These are phyloP conservation scores for Nemania serpens DNA, from an alignment of 2,329 filamentous ascomycete species.

Conservation along the genomic window DNA sequence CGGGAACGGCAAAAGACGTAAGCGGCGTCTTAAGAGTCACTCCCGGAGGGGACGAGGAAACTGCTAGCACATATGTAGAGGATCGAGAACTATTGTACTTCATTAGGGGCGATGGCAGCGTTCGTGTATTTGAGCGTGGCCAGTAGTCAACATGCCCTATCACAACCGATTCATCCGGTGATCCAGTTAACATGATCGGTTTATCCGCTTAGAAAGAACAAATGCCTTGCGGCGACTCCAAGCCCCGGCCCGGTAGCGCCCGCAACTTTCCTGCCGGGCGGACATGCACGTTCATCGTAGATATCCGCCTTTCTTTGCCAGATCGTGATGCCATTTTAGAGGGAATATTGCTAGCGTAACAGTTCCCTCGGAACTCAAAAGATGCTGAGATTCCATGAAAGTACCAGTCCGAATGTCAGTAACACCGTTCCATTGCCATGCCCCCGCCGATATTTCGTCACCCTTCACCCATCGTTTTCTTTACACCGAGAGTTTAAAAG, in stretches of 20 bases:
- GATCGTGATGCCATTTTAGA: constrained; percentile 41
- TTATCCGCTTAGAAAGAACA: constrained; percentile 1
- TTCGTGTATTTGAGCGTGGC: constrained; percentile 84
- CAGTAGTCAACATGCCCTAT: constrained; percentile 47
- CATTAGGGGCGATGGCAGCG: constrained; percentile 76
- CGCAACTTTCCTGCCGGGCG: constrained; percentile 3
- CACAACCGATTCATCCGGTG: constrained; percentile 13
- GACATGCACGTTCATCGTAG: constrained; percentile 27
- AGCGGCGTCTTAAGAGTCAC: constrained; percentile 85
- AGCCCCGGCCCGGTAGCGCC: neutral
- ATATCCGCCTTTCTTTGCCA: constrained; percentile 30
- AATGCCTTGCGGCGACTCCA: constrained; percentile 16
- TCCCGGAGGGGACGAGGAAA: constrained; percentile 50
- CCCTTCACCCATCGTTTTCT: constrained; percentile 43
- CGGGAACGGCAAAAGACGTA: constrained; percentile 86
- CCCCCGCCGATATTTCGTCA: constrained; percentile 38
- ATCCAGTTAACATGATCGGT: constrained; percentile 10
- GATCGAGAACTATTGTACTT: constrained; percentile 81
- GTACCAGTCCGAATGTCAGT: constrained; percentile 43
- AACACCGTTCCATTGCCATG: constrained; percentile 44
- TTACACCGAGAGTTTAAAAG: constrained; percentile 30
- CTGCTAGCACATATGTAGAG: constrained; percentile 43
- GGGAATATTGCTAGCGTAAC: constrained; percentile 40
- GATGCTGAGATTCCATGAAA: constrained; percentile 38
- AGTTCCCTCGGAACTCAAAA: constrained; percentile 36